These are phyloP conservation scores for Naganishia vishniacii DNA, from an alignment of 768 basidiomycete species.

Conservation along the genomic window DNA sequence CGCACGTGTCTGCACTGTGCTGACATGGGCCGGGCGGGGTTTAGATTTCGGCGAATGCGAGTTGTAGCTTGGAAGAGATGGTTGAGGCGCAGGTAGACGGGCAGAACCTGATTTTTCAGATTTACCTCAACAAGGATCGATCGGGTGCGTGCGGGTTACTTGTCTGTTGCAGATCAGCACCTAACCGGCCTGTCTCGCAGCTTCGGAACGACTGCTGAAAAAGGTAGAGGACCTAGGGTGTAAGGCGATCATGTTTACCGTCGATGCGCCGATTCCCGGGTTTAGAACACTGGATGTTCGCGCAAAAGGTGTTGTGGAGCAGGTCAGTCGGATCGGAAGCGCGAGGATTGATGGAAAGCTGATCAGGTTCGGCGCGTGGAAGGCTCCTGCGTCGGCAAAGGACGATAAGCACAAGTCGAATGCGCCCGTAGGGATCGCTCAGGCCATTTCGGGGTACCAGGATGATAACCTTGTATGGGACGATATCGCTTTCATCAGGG, in stretches of 20 bases:
- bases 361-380: no score
- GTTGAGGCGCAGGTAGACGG: slow-evolving; percentile 39
- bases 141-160: not conserved
- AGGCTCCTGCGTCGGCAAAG: slow-evolving; percentile 31
- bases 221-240: slow-evolving; percentile 70
- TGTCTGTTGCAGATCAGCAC: not conserved
- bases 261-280: slow-evolving; percentile 76
- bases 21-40: no score
- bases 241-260: slow-evolving; percentile 84
- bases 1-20: no score
- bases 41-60: slow-evolving; percentile 50
- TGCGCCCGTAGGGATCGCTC: slow-evolving; percentile 42
- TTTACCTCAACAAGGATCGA: slow-evolving; percentile 76
- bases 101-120: slow-evolving; percentile 50
- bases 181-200: slow-evolving; percentile 13
- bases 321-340: no score
- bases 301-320: slow-evolving; percentile 33
- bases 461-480: slow-evolving; percentile 48
- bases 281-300: slow-evolving; percentile 55
- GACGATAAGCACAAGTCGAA: slow-evolving; percentile 34
- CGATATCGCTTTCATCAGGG: slow-evolving; percentile 45
- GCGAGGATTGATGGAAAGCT: no score
- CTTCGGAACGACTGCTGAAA: slow-evolving; percentile 64
- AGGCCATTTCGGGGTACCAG: slow-evolving; percentile 47
- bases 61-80: slow-evolving; percentile 49